A percentile compares a stretch with the other conserved stretches of the same genome.
phyloP scores from a whole-genome alignment of 2,329 filamentous ascomycete genomes.

The Alternaria rosae region DNA sequence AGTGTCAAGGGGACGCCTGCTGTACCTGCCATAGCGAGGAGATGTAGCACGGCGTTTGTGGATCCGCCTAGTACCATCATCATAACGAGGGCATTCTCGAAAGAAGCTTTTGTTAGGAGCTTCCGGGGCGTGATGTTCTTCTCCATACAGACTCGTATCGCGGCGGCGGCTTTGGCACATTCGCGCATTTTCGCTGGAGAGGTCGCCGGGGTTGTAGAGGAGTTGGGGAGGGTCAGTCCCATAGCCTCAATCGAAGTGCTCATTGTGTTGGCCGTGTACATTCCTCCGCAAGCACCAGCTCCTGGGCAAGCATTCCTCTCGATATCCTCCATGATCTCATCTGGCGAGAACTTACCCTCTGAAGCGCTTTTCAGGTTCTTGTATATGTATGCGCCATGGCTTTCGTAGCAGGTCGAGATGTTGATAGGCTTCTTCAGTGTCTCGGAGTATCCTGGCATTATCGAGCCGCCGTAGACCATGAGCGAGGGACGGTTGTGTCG shows the following conservation, averaged over 20 bases:
- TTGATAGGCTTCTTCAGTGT: constrained; percentile 82
- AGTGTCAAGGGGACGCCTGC: constrained; percentile 79
- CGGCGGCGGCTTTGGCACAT: constrained; percentile 80
- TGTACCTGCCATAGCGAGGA: constrained; percentile 88
- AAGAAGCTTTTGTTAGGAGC: constrained; percentile 78
- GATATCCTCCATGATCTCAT: constrained; percentile 84
- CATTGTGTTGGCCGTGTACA: constrained; percentile 97
- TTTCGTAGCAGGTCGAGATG: constrained; percentile 88
- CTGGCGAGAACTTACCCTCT: constrained; percentile 71
- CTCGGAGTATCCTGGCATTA: constrained; percentile 82
- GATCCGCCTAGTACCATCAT: constrained; percentile 92
- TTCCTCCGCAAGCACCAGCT: constrained; percentile 83
- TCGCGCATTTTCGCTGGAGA: constrained; percentile 86
- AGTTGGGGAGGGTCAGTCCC: constrained; percentile 82
- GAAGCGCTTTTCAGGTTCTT: constrained; percentile 75
- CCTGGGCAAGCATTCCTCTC: constrained; percentile 80
- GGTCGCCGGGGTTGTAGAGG: constrained; percentile 80
- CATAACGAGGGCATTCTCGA: constrained; percentile 88
- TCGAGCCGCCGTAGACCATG: constrained; percentile 95
- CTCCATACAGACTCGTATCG: constrained; percentile 81
- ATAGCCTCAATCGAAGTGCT: constrained; percentile 72
- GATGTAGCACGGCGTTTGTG: constrained; percentile 88
- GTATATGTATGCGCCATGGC: constrained; percentile 82
- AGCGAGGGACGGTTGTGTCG: constrained; percentile 90
- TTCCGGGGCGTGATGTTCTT: constrained; percentile 82